Base-by-base conservation (phyloP, 768 basidiomycete species). In the Cystobasidium tubakii region DNA sequence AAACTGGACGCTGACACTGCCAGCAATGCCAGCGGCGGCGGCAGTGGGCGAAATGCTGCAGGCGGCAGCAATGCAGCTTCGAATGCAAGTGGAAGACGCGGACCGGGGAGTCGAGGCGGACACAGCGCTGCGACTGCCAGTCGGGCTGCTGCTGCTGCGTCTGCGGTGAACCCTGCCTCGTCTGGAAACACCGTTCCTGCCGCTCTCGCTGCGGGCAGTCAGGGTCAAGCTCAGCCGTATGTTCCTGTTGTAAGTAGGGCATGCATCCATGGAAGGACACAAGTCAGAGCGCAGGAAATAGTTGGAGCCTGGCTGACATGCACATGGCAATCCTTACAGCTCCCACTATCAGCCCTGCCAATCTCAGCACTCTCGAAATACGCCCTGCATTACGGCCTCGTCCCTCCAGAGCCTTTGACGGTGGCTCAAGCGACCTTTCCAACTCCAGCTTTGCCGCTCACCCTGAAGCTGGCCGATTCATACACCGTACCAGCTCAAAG, bases 351-450 rank as follows among this genome's bases (percentile, higher is more conserved):
- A 23, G 23, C 44, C 36, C 66, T 67, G 23, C 66, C 66, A 25
- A 31, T 53, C 27, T 44, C 66, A 12, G 66, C 66, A 9, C 66
- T 67, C 29, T 44, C 66, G 23, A 25, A 50, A 44, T 67, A 67
- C 66, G 66, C 66, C 29, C 66, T 67, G 1, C 66, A 67, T 42
- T 67, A 67, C 66, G 66, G 43, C 50, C 66, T 67, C 42, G 39
- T 67, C 66, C 66, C 66, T 46, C 66, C 66, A 31, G 66, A 67
- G 53, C 66, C 66, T 25, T 50, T 67, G 27, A 67, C 66, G 50
- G 25, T 50, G n/a, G 66, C 66, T 67, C 66, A 67, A 53, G 66
- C 66, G 66, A 67, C 66, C 27, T 50, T 50, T 53, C 66, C 66
- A 50, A 67, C 66, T 12, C 66, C 66, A 29, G 42, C 66, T n/a